Evolutionary conservation across 2,329 filamentous ascomycete genomes (phyloP).

Genomic region (Fusarium cicatricum): DNA sequence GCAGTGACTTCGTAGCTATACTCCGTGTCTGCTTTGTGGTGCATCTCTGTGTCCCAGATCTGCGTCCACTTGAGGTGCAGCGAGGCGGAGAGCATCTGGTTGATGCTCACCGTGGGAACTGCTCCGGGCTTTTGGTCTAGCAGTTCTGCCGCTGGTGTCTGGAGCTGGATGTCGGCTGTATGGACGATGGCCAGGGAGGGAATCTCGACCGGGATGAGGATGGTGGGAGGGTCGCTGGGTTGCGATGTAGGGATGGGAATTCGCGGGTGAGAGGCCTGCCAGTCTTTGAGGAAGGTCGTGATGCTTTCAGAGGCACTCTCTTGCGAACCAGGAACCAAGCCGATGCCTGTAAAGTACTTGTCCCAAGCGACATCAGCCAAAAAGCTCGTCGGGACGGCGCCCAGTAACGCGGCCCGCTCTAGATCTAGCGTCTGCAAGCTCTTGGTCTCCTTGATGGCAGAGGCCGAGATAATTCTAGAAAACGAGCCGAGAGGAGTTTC

Average conservation of each 20-base stretch:
- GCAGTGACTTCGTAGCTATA: conserved; percentile 86
- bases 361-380: conserved; percentile 58
- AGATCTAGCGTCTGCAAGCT: conserved; percentile 59
- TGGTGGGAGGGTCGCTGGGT: conserved; percentile 61
- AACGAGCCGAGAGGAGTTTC: conserved; percentile 55
- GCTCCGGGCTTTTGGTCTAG: conserved; percentile 42
- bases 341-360: conserved; percentile 60
- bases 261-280: conserved; percentile 44
- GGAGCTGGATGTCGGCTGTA: conserved; percentile 73
- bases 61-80: conserved; percentile 71
- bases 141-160: conserved; percentile 46
- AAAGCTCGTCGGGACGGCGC: conserved; percentile 59
- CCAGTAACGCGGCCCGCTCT: conserved; percentile 64
- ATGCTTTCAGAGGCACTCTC: conserved; percentile 44
- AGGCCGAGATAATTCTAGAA: conserved; percentile 55
- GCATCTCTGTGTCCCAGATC: conserved; percentile 63
- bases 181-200: conserved; percentile 85
- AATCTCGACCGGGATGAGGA: conserved; percentile 90
- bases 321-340: conserved; percentile 47
- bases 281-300: conserved; percentile 43
- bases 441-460: conserved; percentile 54
- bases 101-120: conserved; percentile 62
- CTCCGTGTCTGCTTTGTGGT: conserved; percentile 62
- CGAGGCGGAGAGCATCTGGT: conserved; percentile 70
- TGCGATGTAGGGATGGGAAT: conserved; percentile 40